These are phyloP conservation scores for Dendrocalamus latiflorus DNA, from an alignment of 202 grass and related monocot species.

Conservation along the genomic window DNA sequence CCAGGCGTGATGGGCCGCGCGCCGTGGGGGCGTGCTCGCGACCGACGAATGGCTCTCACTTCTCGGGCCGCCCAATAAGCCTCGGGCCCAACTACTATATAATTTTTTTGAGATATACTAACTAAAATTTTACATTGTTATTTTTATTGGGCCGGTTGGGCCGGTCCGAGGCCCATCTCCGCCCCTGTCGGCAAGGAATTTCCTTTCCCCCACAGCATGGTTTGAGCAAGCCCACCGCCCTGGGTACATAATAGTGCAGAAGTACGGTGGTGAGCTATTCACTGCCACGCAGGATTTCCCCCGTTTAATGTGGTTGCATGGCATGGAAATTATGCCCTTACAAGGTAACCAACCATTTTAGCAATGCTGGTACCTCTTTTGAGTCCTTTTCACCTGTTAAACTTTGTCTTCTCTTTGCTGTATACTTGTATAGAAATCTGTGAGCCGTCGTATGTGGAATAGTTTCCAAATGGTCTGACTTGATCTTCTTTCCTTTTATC, in stretches of 20 bases:
- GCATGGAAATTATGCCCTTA: slow-evolving; percentile 96
- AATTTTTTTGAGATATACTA: too few relatives aligned
- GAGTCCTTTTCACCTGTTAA: not conserved
- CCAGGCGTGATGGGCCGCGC: too few relatives aligned
- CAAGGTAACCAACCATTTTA: slow-evolving; percentile 50
- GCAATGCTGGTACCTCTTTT: not conserved
- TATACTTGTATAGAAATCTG: not conserved
- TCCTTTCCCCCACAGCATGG: slow-evolving; percentile 73
- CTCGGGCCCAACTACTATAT: too few relatives aligned
- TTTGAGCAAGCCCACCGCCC: slow-evolving; percentile 64
- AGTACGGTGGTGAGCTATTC: slow-evolving; percentile 86
- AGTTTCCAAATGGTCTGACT: not conserved
- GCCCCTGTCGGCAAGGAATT: too few relatives aligned
- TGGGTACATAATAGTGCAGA: slow-evolving; percentile 68
- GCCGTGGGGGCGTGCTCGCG: too few relatives aligned
- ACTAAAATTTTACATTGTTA: too few relatives aligned
- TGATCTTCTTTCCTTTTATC: not conserved
- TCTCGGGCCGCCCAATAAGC: too few relatives aligned
- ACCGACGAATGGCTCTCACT: too few relatives aligned
- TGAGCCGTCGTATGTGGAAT: not conserved
- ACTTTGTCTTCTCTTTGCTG: not conserved
- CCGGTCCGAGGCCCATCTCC: too few relatives aligned
- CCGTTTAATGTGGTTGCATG: slow-evolving; percentile 95
- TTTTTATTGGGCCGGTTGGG: too few relatives aligned
- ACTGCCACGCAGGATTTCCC: slow-evolving; percentile 81